Evolutionary conservation across 306 rosid species (phyloP).

Genomic region (Acacia melanoxylon): DNA sequence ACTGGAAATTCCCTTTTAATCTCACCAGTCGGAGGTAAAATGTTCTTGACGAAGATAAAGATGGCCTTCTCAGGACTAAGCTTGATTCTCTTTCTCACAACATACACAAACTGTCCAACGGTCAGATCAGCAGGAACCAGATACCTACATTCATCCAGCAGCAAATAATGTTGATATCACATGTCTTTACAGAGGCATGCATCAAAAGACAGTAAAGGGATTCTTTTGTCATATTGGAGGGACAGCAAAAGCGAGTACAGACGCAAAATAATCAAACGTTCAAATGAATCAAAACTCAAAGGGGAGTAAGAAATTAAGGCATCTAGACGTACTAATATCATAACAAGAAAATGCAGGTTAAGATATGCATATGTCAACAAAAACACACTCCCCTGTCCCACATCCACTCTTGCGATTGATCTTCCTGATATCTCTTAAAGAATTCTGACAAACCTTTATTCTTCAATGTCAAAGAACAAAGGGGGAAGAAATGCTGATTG

Average conservation of each 20-base stretch:
- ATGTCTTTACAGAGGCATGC: neutral
- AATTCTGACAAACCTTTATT: neutral
- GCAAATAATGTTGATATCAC: neutral
- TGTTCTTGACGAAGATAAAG: slow-evolving; percentile 79
- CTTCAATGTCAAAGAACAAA: neutral
- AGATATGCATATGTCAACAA: neutral
- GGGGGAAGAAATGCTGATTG: neutral
- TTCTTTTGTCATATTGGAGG: neutral
- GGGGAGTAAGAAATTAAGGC: neutral
- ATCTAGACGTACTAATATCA: neutral
- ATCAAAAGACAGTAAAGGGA: neutral
- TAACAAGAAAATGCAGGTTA: slow-evolving; percentile 1
- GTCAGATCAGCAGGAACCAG: slow-evolving; percentile 91
- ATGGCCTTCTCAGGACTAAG: slow-evolving; percentile 89
- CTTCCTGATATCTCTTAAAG: neutral
- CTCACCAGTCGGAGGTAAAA: slow-evolving; percentile 84
- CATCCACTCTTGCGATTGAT: neutral
- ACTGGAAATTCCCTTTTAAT: neutral
- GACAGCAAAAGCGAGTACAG: neutral
- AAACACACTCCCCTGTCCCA: neutral
- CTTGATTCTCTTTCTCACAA: slow-evolving; percentile 84
- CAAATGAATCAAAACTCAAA: too few relatives aligned
- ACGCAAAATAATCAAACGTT: neutral
- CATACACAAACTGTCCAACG: slow-evolving; percentile 86
- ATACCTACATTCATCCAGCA: slow-evolving; percentile 54